A percentile compares a stretch with the other conserved stretches of the same genome.
These are phyloP conservation scores for Phytophthora citrophthora DNA, from an alignment of 352 stramenopile genomes.

Conservation along the genomic window DNA sequence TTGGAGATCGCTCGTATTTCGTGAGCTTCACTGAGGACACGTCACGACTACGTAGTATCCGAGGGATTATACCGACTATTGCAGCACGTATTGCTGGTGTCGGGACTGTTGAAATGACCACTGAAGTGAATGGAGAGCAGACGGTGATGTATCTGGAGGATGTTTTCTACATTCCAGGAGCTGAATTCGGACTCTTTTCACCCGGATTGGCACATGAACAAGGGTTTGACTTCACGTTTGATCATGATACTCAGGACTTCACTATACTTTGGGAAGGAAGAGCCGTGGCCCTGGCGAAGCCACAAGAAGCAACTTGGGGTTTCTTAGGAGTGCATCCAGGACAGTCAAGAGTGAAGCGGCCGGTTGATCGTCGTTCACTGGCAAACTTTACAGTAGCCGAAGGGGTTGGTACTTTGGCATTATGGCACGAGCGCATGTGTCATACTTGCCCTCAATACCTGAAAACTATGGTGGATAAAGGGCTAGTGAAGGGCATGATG, in stretches of 20 bases:
- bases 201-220: too few species aligned
- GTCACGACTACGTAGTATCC: not conserved
- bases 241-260: too few species aligned
- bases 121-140: slow-evolving; percentile 5
- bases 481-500: slow-evolving; percentile 1
- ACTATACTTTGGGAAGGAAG: too few species aligned
- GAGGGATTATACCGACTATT: slow-evolving; percentile 1
- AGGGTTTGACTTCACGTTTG: too few species aligned
- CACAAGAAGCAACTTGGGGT: slow-evolving; percentile 5
- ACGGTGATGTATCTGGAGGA: slow-evolving; percentile 6
- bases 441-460: too few species aligned
- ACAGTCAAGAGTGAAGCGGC: not conserved
- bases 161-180: slow-evolving; percentile 12
- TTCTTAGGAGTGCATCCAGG: not conserved
- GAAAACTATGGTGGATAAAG: not conserved
- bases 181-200: too few species aligned
- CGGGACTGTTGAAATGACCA: not conserved
- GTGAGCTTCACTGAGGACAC: slow-evolving; percentile 9
- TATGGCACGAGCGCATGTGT: slow-evolving; percentile 4
- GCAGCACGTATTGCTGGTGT: slow-evolving; percentile 1
- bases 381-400: slow-evolving; percentile 1
- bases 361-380: not conserved
- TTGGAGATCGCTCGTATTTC: too few species aligned
- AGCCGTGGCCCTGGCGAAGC: not conserved
- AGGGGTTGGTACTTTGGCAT: slow-evolving; percentile 2